phyloP scores from a whole-genome alignment of 176 grass and related monocot genomes.

The Cymbopogon citratus region DNA sequence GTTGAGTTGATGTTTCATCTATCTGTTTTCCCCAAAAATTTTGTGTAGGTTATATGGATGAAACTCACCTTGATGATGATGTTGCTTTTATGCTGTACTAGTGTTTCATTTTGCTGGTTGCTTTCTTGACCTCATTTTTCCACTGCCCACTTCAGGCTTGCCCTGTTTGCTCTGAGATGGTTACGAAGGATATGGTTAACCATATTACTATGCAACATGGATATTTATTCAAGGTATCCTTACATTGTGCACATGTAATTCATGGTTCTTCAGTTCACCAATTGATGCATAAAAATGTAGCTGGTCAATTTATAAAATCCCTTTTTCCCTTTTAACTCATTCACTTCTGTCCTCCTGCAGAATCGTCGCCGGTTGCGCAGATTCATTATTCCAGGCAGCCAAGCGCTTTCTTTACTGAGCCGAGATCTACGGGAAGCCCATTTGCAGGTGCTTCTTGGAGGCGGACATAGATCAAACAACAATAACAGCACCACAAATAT shows the following conservation, averaged over 20 bases:
- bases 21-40: not conserved
- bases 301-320: not conserved
- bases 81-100: not conserved
- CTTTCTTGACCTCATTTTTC: not conserved
- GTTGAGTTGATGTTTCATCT: not conserved
- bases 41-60: not conserved
- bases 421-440: conserved; percentile 85
- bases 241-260: too few species aligned
- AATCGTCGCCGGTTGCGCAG: conserved; percentile 66
- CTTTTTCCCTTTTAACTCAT: not conserved
- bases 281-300: not conserved
- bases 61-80: not conserved
- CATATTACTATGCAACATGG: conserved; percentile 93
- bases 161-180: conserved; percentile 84
- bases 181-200: conserved; percentile 89
- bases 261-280: not conserved
- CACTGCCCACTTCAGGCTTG: conserved; percentile 58
- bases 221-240: conserved; percentile 80
- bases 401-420: conserved; percentile 70
- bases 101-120: not conserved
- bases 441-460: conserved; percentile 79
- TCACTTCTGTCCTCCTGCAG: conserved; percentile 42
- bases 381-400: conserved; percentile 73
- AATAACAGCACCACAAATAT: conserved; percentile 51
- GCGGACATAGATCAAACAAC: conserved; percentile 58